phyloP scores from a whole-genome alignment of 306 rosid species.

The Abrus precatorius region DNA sequence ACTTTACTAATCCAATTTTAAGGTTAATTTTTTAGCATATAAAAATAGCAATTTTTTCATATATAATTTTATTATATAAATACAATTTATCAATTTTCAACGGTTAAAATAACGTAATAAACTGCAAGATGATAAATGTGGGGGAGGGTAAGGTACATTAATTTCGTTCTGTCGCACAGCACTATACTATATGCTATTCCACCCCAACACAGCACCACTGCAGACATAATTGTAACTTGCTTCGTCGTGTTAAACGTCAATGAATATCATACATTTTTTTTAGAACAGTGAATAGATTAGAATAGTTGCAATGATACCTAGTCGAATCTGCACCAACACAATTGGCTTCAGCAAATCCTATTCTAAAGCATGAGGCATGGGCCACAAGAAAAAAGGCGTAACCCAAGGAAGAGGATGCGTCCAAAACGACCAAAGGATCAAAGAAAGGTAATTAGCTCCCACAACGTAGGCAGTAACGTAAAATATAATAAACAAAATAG shows the following conservation, averaged over 20 bases:
- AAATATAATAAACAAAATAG: background rate
- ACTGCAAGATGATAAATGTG: background rate
- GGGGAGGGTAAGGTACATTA: background rate
- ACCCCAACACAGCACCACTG: background rate
- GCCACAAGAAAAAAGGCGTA: background rate
- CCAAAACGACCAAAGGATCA: background rate
- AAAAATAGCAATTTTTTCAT: too few species aligned
- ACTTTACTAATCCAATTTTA: too few species aligned
- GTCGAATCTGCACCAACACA: background rate
- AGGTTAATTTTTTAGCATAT: too few species aligned
- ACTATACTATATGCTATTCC: too few species aligned
- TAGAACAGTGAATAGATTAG: too few species aligned
- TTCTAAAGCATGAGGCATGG: too few species aligned
- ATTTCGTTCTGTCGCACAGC: background rate
- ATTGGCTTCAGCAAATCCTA: background rate
- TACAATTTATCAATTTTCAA: background rate
- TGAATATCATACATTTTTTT: background rate
- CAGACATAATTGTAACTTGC: background rate
- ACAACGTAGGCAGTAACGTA: background rate
- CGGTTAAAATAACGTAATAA: background rate
- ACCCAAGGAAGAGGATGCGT: background rate
- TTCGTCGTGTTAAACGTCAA: background rate
- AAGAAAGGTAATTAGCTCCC: background rate
- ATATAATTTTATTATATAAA: too few species aligned
- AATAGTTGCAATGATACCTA: background rate